Percentiles rank a stretch among this genome's conserved stretches.
Conservation (phyloP, 441 rosid genomes). For the Codiaeum variegatum region DNA sequence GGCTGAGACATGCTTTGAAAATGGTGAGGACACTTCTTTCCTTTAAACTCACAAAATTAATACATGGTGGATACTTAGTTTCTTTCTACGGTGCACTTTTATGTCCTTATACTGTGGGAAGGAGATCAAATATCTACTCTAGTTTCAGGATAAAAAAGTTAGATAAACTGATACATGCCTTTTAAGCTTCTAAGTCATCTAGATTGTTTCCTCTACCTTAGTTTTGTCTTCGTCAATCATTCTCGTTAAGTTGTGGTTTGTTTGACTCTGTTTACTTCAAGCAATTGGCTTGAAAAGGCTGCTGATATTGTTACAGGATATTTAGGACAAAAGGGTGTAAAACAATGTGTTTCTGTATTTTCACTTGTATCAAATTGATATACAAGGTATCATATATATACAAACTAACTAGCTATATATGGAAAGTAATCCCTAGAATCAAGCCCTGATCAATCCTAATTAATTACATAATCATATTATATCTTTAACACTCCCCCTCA, state of each 20-base stretch:
- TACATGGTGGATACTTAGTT: constrained; percentile 4
- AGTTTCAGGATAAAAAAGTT: neutral
- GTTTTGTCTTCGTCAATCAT: neutral
- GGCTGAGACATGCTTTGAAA: constrained; percentile 76
- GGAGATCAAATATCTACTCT: neutral
- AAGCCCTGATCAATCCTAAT: no score
- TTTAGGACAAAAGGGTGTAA: no score
- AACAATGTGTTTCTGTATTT: no score
- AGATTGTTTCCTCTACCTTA: neutral
- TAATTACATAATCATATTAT: no score
- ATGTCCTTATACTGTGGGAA: neutral
- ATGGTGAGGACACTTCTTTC: constrained; percentile 46
- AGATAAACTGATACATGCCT: neutral
- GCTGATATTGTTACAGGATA: neutral
- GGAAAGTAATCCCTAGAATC: no score
- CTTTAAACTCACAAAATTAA: neutral
- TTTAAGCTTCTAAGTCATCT: neutral
- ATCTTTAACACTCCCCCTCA: no score
- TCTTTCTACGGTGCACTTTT: neutral
- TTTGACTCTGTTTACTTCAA: neutral
- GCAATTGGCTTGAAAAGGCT: neutral
- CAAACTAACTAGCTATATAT: no score
- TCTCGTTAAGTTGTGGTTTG: neutral
- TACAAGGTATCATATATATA: no score
- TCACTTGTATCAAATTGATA: no score